Evolutionary conservation across 768 basidiomycete genomes (phyloP), one percentile per base, ranked within the genome.

Genomic region (Russula earlei): DNA sequence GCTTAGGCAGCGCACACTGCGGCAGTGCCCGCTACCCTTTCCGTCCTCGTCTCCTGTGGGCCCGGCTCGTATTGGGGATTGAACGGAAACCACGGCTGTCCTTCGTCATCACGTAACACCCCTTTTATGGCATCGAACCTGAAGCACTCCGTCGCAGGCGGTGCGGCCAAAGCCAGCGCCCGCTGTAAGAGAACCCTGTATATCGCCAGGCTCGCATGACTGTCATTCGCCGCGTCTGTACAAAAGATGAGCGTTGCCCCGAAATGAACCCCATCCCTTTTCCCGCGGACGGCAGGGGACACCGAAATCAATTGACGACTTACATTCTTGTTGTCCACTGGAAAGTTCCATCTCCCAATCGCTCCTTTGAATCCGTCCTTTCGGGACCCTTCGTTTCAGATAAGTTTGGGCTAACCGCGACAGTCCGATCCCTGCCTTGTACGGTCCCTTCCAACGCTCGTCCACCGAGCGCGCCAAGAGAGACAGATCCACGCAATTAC

Each of bases 211-310:
- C 81, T 84, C 4, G 85, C 77, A 63, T 84, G 80, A 2, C 82
- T 82, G 62, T 91, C 88, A 64, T 85, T 84, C 31, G 75, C 78
- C 4, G 84, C 88, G 68, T 89, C 87, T 85, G n/a, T n/a, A n/a
- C n/a, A 24, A 20, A 62, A 55, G 59, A 60, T 31, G 7, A 31
- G 29, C 10, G 10, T 31, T 10, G 29, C 7, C 10, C 29, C 7
- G 29, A 31, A 31, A 40, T 38, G 55, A 33, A 43, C 20, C n/a
- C n/a, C 17, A 27, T n/a, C 43, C n/a, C n/a, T 40, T 40, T 52
- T 33, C 22, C 43, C 33, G 15, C 15, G 48, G 25, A 47, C n/a
- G n/a, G 14, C 43, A 17, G 43, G 14, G 47, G 49, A n/a, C 33
- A 17, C n/a, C 20, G 7, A 20, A 4, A 20, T n/a, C n/a, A n/a